Percentiles rank a stretch among this genome's conserved stretches.
Conservation (phyloP, 176 grass and related monocot genomes). For the Olyra latifolia region DNA sequence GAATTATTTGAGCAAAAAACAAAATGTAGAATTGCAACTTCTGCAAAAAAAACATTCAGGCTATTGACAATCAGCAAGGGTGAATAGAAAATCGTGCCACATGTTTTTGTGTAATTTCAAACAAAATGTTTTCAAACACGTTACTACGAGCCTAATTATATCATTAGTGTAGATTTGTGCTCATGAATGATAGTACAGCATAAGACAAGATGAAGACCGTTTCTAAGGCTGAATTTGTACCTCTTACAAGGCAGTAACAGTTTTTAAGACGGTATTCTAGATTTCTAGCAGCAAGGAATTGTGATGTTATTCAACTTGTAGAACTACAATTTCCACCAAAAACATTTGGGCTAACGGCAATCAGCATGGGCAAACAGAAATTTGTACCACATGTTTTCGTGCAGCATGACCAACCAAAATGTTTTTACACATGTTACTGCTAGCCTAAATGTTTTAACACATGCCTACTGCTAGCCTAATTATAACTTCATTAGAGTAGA, state of each 20-base stretch:
- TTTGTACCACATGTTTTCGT: neutral
- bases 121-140: too few species aligned
- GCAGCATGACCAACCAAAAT: neutral
- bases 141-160: neutral
- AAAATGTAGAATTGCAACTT: neutral
- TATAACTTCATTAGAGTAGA: neutral
- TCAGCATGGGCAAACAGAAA: neutral
- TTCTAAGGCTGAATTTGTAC: neutral
- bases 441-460: neutral
- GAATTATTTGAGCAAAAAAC: too few species aligned
- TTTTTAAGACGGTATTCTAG: neutral
- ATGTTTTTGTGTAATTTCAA: neutral
- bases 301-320: neutral
- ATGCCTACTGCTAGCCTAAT: neutral
- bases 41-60: neutral
- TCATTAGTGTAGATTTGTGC: too few species aligned
- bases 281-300: neutral
- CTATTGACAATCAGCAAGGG: neutral
- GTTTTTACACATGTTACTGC: too few species aligned
- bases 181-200: too few species aligned
- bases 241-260: neutral
- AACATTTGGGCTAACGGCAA: neutral
- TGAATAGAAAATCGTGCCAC: neutral
- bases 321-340: neutral
- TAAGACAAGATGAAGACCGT: too few species aligned